These are phyloP conservation scores for Cladosporium sp. DNA, from an alignment of 2,329 filamentous ascomycete genomes.

Conservation along the genomic window DNA sequence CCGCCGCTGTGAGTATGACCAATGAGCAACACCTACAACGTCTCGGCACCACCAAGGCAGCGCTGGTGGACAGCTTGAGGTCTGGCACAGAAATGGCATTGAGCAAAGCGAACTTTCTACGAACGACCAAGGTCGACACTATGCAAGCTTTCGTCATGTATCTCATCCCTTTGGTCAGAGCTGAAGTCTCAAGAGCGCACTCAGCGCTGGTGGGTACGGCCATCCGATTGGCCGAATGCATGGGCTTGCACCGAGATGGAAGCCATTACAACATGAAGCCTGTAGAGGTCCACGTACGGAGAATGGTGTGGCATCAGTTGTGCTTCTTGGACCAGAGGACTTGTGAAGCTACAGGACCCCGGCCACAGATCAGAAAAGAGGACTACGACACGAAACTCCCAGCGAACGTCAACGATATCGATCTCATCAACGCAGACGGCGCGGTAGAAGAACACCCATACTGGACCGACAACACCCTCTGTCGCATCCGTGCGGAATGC, in stretches of 20 bases:
- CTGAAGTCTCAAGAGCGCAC: conserved; percentile 68
- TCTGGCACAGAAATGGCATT: conserved; percentile 64
- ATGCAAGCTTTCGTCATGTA: conserved; percentile 76
- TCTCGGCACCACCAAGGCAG: conserved; percentile 54
- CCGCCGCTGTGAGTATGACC: conserved; percentile 62
- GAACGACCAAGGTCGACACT: conserved; percentile 68
- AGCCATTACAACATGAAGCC: conserved; percentile 61
- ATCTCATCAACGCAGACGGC: conserved; percentile 46
- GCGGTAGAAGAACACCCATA: conserved; percentile 45
- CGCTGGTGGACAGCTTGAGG: conserved; percentile 60
- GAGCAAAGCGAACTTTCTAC: conserved; percentile 64
- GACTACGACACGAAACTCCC: conserved; percentile 73
- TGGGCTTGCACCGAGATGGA: conserved; percentile 71
- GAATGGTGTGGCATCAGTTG: conserved; percentile 72
- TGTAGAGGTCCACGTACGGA: conserved; percentile 66
- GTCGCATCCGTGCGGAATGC: conserved; percentile 66
- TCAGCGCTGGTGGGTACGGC: conserved; percentile 68
- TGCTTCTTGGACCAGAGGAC: conserved; percentile 73
- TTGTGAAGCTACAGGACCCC: conserved; percentile 69
- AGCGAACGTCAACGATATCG: conserved; percentile 64
- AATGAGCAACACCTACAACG: conserved; percentile 50
- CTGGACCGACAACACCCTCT: conserved; percentile 67
- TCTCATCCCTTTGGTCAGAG: conserved; percentile 67
- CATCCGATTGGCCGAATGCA: conserved; percentile 70
- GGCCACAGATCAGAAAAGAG: conserved; percentile 64